Evolutionary conservation across 305 asterid species (phyloP).

Genomic region (Fraxinus nigra): DNA sequence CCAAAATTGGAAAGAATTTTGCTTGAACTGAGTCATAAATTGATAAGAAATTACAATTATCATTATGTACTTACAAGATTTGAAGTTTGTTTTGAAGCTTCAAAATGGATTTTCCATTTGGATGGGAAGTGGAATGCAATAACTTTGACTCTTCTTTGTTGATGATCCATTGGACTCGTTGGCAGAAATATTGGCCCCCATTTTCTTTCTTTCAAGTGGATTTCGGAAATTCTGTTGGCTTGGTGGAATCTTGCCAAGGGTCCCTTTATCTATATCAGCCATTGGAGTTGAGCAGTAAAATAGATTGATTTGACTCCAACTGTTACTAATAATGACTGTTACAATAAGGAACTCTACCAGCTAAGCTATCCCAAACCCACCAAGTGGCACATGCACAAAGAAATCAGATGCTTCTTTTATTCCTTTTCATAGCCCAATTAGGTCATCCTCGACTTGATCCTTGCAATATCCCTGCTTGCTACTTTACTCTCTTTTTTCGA

Average conservation of each 20-base stretch:
- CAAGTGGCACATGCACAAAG: not conserved
- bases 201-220: not conserved
- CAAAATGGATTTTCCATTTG: constrained; percentile 56
- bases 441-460: not conserved
- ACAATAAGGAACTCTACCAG: not conserved
- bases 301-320: not conserved
- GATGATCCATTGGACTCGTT: constrained; percentile 18
- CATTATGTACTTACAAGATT: constrained; percentile 42
- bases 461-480: not conserved
- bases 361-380: not conserved
- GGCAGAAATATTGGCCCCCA: constrained; percentile 44
- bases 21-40: not conserved
- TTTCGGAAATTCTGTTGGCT: constrained; percentile 20
- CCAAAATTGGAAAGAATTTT: not conserved
- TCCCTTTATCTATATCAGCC: not conserved
- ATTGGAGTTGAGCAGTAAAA: not conserved
- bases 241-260: constrained; percentile 3
- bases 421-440: not conserved
- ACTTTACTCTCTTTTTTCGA: not conserved
- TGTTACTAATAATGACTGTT: not conserved
- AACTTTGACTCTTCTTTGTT: constrained; percentile 35
- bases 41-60: not conserved
- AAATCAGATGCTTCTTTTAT: not conserved
- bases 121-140: constrained; percentile 54
- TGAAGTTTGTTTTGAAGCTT: constrained; percentile 44